Base-by-base conservation (phyloP, 257 asterid species). In the Buddleja alternifolia region DNA sequence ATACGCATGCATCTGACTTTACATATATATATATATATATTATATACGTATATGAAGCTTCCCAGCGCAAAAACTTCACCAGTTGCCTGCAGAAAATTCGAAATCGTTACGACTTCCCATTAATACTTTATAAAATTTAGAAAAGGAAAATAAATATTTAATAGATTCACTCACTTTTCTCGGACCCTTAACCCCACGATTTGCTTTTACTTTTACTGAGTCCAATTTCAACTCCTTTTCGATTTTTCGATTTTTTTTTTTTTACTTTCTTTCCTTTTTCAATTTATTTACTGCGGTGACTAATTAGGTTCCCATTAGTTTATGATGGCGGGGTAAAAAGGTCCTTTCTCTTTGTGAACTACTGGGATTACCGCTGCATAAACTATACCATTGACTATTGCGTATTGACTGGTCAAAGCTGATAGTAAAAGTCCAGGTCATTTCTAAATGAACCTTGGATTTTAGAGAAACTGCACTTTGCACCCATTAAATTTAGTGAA, bases 31-130 rank as follows among this genome's bases (percentile, higher is more conserved):
- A 54, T 23, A 40, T 41, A 44, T 16, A 9, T 55, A 39, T 5
- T 25, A 37, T 61, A 39, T 48, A 52, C 17, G 8, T 11, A 67
- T 59, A 53, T 41, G 69, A 60, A 67, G 50, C 39, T 61, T 51
- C 58, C 45, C 45, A 60, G 61, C 36, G 54, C 39, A 45, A 34
- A 34, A 46, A 25, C 66, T 63, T 47, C 62, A 42, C 63, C 69
- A 36, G 64, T 77, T 67, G 74, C 63, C 63, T 51, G 72, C 74
- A 67, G 63, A 60, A 66, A 71, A 65, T 52, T 67, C 50, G 46
- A 66, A 46, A 23, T 54, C 47, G 42, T 46, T 66, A 66, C 68
- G 76, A 41, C 71, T 72, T 41, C 53, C 19, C 21, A 39, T 36
- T 8, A 10, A 12, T 23, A 51, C 0, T 25, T 10, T 39, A 10